Evolutionary conservation across 1,284 basidiomycete species (phyloP).

Genomic region (Rhodotorula sp.): DNA sequence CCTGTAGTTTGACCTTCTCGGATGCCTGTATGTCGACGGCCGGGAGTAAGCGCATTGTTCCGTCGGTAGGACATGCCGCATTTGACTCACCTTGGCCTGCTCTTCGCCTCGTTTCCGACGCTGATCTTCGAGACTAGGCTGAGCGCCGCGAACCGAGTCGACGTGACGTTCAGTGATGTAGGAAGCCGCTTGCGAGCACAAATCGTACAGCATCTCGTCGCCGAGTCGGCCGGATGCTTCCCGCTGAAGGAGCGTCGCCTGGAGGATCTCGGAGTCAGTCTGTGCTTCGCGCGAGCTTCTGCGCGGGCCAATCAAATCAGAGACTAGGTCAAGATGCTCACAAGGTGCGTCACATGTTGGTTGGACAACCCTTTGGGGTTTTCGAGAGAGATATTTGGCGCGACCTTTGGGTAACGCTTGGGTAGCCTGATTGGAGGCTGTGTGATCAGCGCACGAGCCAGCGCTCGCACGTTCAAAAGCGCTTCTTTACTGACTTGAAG

Average conservation of each 20-base stretch:
- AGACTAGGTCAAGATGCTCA: conserved; percentile 3
- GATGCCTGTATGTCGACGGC: conserved; percentile 3
- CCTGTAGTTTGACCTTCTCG: conserved; percentile 18
- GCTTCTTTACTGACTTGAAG: conserved; percentile 38
- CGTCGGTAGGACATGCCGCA: too few species aligned
- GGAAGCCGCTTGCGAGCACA: conserved; percentile 37
- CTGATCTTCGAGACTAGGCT: conserved; percentile 38
- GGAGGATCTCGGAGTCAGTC: neutral
- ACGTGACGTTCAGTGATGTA: conserved; percentile 42
- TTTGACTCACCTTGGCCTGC: conserved; percentile 27
- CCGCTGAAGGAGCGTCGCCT: conserved; percentile 23
- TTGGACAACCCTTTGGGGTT: conserved; percentile 30
- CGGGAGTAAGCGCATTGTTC: neutral
- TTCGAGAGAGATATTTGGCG: conserved; percentile 38
- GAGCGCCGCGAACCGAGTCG: conserved; percentile 36
- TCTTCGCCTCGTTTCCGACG: conserved; percentile 36
- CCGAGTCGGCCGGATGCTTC: conserved; percentile 30
- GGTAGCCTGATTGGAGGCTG: conserved; percentile 31
- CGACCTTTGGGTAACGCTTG: conserved; percentile 39
- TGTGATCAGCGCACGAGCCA: too few species aligned
- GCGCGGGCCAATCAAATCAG: too few species aligned
- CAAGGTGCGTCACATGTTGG: conserved; percentile 32
- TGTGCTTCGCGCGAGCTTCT: too few species aligned
- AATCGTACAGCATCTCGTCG: conserved; percentile 43
- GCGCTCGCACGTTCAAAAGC: too few species aligned